Evolutionary conservation across 495 filamentous ascomycete species (phyloP).

Genomic region (Antarctomyces pellizariae): DNA sequence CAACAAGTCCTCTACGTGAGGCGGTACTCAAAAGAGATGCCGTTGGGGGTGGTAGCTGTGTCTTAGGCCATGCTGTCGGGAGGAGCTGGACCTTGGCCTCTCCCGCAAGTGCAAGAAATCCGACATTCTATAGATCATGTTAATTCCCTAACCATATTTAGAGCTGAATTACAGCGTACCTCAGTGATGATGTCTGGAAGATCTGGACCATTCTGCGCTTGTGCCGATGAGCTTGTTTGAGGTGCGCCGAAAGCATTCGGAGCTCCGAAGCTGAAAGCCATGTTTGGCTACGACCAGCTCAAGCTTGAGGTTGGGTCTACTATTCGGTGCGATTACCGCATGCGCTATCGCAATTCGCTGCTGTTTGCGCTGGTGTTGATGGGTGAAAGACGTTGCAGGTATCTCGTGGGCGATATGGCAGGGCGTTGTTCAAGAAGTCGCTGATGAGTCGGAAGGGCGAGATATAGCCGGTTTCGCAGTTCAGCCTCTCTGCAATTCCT

Average conservation of each 20-base stretch:
- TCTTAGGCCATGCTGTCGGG: slow-evolving; percentile 51
- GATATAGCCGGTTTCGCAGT: no score
- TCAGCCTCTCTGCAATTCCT: no score
- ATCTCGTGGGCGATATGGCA: neutral
- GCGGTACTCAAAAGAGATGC: slow-evolving; percentile 75
- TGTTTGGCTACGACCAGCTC: slow-evolving; percentile 18
- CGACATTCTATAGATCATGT: slow-evolving; percentile 34
- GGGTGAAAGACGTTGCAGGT: neutral
- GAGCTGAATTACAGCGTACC: slow-evolving; percentile 13
- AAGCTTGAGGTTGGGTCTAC: slow-evolving; percentile 4
- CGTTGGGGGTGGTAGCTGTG: slow-evolving; percentile 51
- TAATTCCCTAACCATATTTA: neutral
- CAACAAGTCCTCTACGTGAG: slow-evolving; percentile 54
- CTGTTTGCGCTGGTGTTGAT: neutral
- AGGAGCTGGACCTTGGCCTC: slow-evolving; percentile 65
- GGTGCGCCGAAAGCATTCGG: slow-evolving; percentile 8
- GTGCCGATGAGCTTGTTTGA: slow-evolving; percentile 1
- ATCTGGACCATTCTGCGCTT: slow-evolving; percentile 26
- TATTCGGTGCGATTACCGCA: neutral
- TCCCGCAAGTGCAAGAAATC: slow-evolving; percentile 55
- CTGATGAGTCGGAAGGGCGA: no score
- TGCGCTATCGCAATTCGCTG: neutral
- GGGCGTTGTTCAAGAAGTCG: no score
- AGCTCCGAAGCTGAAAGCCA: slow-evolving; percentile 41
- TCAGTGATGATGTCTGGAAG: slow-evolving; percentile 37